Base-by-base conservation (phyloP, 2,329 filamentous ascomycete species). In the Arachnomyces sp. region DNA sequence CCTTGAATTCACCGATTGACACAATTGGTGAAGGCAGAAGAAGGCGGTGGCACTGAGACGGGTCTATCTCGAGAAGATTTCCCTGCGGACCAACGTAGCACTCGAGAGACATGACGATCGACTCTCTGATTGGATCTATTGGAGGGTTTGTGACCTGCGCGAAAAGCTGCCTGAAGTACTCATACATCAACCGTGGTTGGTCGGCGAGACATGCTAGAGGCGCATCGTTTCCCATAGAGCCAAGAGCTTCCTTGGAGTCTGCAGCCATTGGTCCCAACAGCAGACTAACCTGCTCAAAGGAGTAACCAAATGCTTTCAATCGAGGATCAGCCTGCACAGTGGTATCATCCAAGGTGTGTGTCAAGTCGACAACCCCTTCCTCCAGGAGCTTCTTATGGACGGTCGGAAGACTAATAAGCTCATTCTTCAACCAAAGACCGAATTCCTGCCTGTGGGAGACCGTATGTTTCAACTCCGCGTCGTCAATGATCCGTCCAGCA, bases 151-250 rank as follows among this genome's bases (percentile, higher is more conserved):
- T 96, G 61, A 96, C 90, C 68, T 96, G 90, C 7, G 90, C 90
- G 63, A 96, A 96, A 32, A 96, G 81, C 70, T 96, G 86, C 47
- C 90, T 81, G 81, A 96, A 96, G 69, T 96, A 96, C 64, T 95
- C 90, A 63, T 85, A 94, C 14, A 95, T 76, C 39, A 94, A 73
- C 52, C 89, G 84, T 51, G 90, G 88, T 47, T 89, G 84, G 49
- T 84, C 77, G n/a, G 90, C 84, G 59, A 96, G 73, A 63, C 88
- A 94, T 39, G 90, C 90, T 48, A 96, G 72, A 32, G 90, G 90
- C 33, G 85, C 86, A 70, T 96, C 90, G 59, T 96, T 96, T 54
- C 90, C 90, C 90, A 96, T 96, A 44, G 90, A 96, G 31, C 90
- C 90, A 39, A 96, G 75, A 32, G 90, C 90, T 65, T 96, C 90